Base-by-base conservation (phyloP, 2,329 filamentous ascomycete species). In the Pseudocercospora fuligena region DNA sequence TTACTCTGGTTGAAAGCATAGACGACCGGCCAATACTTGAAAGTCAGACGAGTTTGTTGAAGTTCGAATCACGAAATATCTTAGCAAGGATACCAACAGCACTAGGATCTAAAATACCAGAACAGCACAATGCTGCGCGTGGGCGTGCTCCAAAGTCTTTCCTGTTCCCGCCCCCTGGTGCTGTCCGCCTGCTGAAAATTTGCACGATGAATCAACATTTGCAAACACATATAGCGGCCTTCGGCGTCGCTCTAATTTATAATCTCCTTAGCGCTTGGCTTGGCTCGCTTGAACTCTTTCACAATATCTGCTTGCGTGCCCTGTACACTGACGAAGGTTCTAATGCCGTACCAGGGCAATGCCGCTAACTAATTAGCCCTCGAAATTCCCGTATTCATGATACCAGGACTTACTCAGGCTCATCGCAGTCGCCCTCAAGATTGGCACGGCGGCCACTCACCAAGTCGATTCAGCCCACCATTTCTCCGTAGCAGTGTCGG, bases 11-110 rank as follows among this genome's bases (percentile, higher is more conserved):
- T 36, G 16, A n/a, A 11, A 56, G 51, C 25, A 56, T 56, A 7
- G 8, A n/a, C 27, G 51, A 31, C 11, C 14, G 47, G 12, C 14
- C 47, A 43, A 43, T 5, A 43, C 6, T 51, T 51, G 47, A 21
- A 23, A 23, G 47, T 23, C 9, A 51, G 47, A 51, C 14, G 1
- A 23, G 19, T 12, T 25, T 14, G 47, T 14, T 11, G 47, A 25
- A 27, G 2, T 51, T 25, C 47, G 25, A 25, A 9, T 27, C 47
- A 23, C 47, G 47, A 51, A 16, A 23, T 49, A 51, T 51, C 47
- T 51, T 51, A 43, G 47, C 47, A 27, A 31, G 51, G 25, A 11
- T 56, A 31, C 25, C 51, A 33, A 56, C 51, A 56, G 51, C 51
- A 54, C 25, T 54, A 11, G 46, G 11, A 21, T 21, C 7, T 9